Conservation (phyloP, 176 grass and related monocot genomes). For the Neostapfia colusana region DNA sequence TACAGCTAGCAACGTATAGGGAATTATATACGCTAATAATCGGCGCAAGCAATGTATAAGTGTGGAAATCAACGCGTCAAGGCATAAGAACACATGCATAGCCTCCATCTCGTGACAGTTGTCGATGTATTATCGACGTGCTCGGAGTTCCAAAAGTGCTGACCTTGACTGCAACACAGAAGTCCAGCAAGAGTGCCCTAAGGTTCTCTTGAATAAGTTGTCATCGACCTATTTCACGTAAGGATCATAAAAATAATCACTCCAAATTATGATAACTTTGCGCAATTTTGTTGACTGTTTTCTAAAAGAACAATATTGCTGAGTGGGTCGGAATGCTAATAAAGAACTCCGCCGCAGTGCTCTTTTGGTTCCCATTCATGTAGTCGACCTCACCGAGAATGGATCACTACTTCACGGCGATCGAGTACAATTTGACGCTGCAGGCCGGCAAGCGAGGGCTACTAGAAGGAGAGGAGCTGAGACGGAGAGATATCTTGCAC, state of each 20-base stretch:
- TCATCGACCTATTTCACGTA: neutral
- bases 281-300: neutral
- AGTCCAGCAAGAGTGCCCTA: neutral
- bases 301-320: too few relatives aligned
- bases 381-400: neutral
- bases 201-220: neutral
- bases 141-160: neutral
- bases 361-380: neutral
- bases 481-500: conserved; percentile 20
- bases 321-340: too few relatives aligned
- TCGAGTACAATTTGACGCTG: conserved; percentile 41
- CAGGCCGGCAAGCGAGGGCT: neutral
- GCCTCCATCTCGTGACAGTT: neutral
- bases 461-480: neutral
- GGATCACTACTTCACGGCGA: conserved; percentile 37
- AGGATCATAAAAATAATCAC: neutral
- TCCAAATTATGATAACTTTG: neutral
- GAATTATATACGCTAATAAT: neutral
- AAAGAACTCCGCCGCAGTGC: neutral
- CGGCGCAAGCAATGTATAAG: neutral
- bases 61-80: neutral
- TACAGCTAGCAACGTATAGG: neutral
- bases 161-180: neutral
- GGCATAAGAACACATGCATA: neutral
- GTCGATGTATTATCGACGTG: neutral